These are phyloP conservation scores for Trichothecium roseum DNA, from an alignment of 2,329 filamentous ascomycete genomes.

Conservation along the genomic window DNA sequence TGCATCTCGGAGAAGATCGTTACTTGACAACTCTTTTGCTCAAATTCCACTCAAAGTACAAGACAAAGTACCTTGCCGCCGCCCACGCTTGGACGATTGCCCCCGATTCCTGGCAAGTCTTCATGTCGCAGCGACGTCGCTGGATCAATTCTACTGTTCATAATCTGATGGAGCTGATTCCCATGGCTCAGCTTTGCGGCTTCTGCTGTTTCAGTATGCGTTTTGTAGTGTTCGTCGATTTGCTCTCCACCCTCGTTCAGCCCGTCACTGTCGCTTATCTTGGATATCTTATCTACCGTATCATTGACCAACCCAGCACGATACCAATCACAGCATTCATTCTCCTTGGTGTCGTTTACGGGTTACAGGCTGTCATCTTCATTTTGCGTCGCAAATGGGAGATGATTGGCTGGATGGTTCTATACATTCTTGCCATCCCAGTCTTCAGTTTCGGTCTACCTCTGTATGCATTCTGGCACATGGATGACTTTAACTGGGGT, in stretches of 20 bases:
- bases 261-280: constrained; percentile 88
- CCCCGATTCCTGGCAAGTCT: constrained; percentile 86
- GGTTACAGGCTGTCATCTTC: constrained; percentile 94
- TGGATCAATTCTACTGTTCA: constrained; percentile 99
- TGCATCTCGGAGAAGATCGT: constrained; percentile 95
- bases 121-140: constrained; percentile 94
- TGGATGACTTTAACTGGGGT: constrained; percentile 99
- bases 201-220: constrained; percentile 99
- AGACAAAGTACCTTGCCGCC: constrained; percentile 92
- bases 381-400: constrained; percentile 96
- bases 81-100: constrained; percentile 97
- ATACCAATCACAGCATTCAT: constrained; percentile 83
- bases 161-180: constrained; percentile 92
- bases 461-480: constrained; percentile 95
- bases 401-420: constrained; percentile 98
- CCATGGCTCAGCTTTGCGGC: constrained; percentile 86
- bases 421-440: constrained; percentile 85
- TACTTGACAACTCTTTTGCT: constrained; percentile 90
- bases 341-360: constrained; percentile 89
- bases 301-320: constrained; percentile 49
- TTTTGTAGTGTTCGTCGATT: constrained; percentile 90
- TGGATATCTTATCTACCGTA: constrained; percentile 71
- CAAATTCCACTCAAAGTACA: constrained; percentile 87
- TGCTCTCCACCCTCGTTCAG: constrained; percentile 84
- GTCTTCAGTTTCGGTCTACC: constrained; percentile 87